A percentile compares a stretch with the other conserved stretches of the same genome.
These are phyloP conservation scores for Hamigera avellanea DNA, from an alignment of 495 filamentous ascomycete species.

Conservation along the genomic window DNA sequence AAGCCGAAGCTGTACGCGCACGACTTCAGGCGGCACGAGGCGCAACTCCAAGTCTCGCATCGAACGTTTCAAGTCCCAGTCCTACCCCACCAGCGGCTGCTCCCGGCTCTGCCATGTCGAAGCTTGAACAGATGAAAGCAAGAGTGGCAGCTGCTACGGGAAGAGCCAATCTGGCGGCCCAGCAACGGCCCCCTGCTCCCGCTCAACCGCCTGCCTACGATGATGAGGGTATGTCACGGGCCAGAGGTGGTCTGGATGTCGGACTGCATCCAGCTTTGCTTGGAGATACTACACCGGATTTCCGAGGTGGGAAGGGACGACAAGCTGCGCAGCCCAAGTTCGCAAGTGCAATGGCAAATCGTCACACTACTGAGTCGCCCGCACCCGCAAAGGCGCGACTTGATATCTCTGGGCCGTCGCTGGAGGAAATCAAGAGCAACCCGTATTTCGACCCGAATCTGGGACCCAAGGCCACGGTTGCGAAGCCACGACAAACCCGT, in stretches of 20 bases:
- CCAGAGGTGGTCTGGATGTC: slow-evolving; percentile 72
- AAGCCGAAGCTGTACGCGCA: slow-evolving; percentile 48
- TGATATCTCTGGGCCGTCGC: slow-evolving; percentile 56
- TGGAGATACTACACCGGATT: slow-evolving; percentile 55
- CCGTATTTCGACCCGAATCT: slow-evolving; percentile 78
- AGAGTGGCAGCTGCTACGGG: slow-evolving; percentile 67
- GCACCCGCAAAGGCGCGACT: slow-evolving; percentile 43
- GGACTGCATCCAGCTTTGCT: slow-evolving; percentile 81
- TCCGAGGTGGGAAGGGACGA: slow-evolving; percentile 46
- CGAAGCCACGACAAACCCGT: slow-evolving; percentile 53
- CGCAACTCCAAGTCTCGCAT: slow-evolving; percentile 17
- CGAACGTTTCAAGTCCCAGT: slow-evolving; percentile 22
- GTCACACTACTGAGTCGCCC: slow-evolving; percentile 41
- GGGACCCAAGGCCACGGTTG: slow-evolving; percentile 47
- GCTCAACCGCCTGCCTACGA: slow-evolving; percentile 32
- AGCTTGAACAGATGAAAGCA: slow-evolving; percentile 62
- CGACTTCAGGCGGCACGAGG: slow-evolving; percentile 37
- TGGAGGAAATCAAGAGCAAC: slow-evolving; percentile 61
- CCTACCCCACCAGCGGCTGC: slow-evolving; percentile 29
- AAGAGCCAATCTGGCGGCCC: slow-evolving; percentile 37
- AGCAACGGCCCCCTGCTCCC: slow-evolving; percentile 24
- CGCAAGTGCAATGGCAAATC: slow-evolving; percentile 47
- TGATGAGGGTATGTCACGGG: slow-evolving; percentile 36
- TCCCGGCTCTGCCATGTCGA: slow-evolving; percentile 37
- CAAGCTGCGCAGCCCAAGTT: slow-evolving; percentile 42